Base-by-base conservation (phyloP, 352 stramenopile species). In the Peronosclerospora sorghi region DNA sequence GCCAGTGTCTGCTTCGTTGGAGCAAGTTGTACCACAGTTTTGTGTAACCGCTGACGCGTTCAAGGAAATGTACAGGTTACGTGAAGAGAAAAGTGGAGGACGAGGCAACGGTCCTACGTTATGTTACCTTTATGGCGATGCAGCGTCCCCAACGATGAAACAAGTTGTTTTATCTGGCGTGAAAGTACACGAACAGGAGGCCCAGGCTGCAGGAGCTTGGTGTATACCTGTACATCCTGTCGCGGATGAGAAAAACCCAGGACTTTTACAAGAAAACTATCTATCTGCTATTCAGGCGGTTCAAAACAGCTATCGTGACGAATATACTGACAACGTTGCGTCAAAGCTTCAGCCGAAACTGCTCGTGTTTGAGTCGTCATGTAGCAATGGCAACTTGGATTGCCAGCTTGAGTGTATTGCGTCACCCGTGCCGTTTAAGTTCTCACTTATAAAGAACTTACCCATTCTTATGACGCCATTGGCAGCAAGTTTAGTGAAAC, bases 381-480 rank as follows among this genome's bases (percentile, higher is more conserved):
- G 53, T 3, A 54, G 76, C 44, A 47, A 35, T 15, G 56, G 59
- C 17, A 59, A 78, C 32, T 28, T 83, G 18, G 59, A 80, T 30
- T 60, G 75, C 13, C 70, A 64, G 36, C 44, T 64, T 26, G 68
- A 73, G 55, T 83, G 56, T 48, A 51, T 20, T 2, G 41, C 48
- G 18, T 65, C 54, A 14, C 46, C 56, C 8, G 47, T 78, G 13
- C 35, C 59, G n/a, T 66, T 86, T 12, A 56, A 72, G 27, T 75
- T 85, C 21, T 56, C 49, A 5, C 57, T 86, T 5, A 71, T 89
- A 28, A 70, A 73, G 1, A 86, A 70, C 32, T 56, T 89, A 8
- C 76, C 76, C n/a, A 26, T 84, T 21, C 59, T 86, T 8, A 84
- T 86, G 73, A 89, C 76, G 1, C 73, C 76, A 10, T 65, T 89